phyloP scores from a whole-genome alignment of 2,329 filamentous ascomycete species.

The Metarhizium album region DNA sequence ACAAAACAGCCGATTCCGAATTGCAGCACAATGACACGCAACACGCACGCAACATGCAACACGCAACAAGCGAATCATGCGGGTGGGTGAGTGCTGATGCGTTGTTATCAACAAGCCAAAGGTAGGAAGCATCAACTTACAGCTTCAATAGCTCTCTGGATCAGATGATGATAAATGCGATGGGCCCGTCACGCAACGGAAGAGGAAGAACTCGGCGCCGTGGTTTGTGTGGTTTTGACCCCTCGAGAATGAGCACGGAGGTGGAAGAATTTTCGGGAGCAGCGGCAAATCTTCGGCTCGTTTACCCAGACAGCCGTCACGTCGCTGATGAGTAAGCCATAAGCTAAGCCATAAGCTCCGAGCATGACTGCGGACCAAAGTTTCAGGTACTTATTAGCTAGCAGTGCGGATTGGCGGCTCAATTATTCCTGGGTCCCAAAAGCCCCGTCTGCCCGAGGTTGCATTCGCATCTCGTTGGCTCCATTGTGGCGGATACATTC shows the following conservation, averaged over 20 bases:
- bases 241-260: slow-evolving; percentile 19
- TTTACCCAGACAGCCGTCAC: not conserved
- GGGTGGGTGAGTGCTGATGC: slow-evolving; percentile 7
- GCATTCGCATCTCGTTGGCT: too few species aligned
- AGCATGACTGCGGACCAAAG: too few species aligned
- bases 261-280: slow-evolving; percentile 24
- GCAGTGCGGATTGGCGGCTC: not conserved
- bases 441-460: too few species aligned
- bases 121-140: slow-evolving; percentile 20
- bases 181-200: slow-evolving; percentile 30
- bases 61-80: slow-evolving; percentile 1
- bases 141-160: slow-evolving; percentile 16
- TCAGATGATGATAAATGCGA: slow-evolving; percentile 34
- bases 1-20: slow-evolving; percentile 1
- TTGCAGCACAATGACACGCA: slow-evolving; percentile 2
- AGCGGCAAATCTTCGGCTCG: slow-evolving; percentile 10
- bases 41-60: not conserved
- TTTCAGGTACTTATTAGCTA: too few species aligned
- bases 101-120: not conserved
- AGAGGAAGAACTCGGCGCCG: slow-evolving; percentile 36
- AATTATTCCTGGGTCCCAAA: too few species aligned
- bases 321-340: not conserved
- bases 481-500: too few species aligned
- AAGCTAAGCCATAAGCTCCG: too few species aligned
- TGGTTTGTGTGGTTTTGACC: slow-evolving; percentile 23